Base-by-base conservation (phyloP, 495 filamentous ascomycete species). In the Lindgomyces ingoldianus region DNA sequence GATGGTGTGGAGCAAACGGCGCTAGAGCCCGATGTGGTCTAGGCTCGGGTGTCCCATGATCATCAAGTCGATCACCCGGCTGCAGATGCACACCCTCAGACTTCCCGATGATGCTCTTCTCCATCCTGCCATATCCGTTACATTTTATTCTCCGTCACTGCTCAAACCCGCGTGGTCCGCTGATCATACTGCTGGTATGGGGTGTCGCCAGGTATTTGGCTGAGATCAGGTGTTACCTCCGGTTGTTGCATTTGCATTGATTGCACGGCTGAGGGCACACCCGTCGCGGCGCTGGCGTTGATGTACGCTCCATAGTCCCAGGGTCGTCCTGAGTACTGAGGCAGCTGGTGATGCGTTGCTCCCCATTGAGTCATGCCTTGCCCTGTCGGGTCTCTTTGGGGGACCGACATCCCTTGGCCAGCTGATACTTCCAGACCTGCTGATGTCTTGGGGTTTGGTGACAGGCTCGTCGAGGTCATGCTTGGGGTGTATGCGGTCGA, bases 181-280 rank as follows among this genome's bases (percentile, higher is more conserved):
- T 71, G 68, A 52, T 60, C 68, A 46, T 71, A 71, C 21, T 57
- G 64, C 42, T 71, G 64, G 56, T 71, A 71, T 26, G 60, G 24
- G 39, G 58, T 61, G 60, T 64, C 63, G 58, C 47, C 58, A 16
- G 56, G 39, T 39, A 66, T 19, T 48, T 70, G 67, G 47, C 51
- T 58, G 6, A 54, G 24, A 24, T 70, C 58, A n/a, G 59, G 36
- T 50, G 54, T 62, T 27, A 64, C 60, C 29, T 65, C 68, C 33
- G 64, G 55, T 30, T 61, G 68, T 62, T 67, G 68, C 54, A 70
- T 49, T 27, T 70, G 68, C 59, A 67, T 60, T 45, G 68, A 70
- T 64, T 68, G 68, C 60, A 48, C 55, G 54, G 64, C 52, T 24
- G 45, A 19, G 44, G 64, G 60, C 21, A 71, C 55, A 56, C 45